Evolutionary conservation across 805 yeast species (phyloP), one percentile per base, ranked within the genome.

Genomic region (Torulaspora quercuum): DNA sequence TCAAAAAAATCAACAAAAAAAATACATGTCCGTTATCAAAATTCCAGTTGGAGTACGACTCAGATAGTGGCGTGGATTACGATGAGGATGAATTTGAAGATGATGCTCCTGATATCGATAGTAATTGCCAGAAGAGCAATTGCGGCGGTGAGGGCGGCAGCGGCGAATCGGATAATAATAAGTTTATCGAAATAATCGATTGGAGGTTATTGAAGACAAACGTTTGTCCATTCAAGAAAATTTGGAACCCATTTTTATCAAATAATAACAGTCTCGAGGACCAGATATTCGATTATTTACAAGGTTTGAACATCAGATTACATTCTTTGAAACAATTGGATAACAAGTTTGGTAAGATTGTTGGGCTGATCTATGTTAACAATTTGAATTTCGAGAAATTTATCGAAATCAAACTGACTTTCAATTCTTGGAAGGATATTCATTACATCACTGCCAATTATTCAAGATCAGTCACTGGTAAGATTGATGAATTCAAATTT

Each of bases 311-410:
- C 18, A 48, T 55, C 13, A 51, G 52, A 30, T 44, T 56, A 24
- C 46, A 50, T 37, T 33, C 50, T 8, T 34, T 45, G 32, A 44
- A 35, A 25, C 43, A 45, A 24, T 29, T 42, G 8, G 26, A 44
- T n/a, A 30, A 25, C 5, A 39, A 33, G 10, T 25, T 39, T 17
- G 49, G 49, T 25, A 50, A 50, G 32, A 20, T 61, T 7, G 34
- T 31, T 14, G 63, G 64, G 11, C 41, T 45, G 29, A 41, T 61
- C 11, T 46, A 51, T 24, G 64, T 56, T 17, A 50, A 53, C 21
- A 61, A 61, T 42, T 38, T 61, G 33, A 52, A 49, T 38, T 61
- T 53, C 40, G 65, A 61, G 39, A 61, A 61, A 39, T 46, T 46
- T 23, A 46, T 59, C 23, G 60, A 59, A 41, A 40, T 60, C 35